Evolutionary conservation across 23 red algal genomes (phyloP).

Genomic region (Agarophyton chilense): DNA sequence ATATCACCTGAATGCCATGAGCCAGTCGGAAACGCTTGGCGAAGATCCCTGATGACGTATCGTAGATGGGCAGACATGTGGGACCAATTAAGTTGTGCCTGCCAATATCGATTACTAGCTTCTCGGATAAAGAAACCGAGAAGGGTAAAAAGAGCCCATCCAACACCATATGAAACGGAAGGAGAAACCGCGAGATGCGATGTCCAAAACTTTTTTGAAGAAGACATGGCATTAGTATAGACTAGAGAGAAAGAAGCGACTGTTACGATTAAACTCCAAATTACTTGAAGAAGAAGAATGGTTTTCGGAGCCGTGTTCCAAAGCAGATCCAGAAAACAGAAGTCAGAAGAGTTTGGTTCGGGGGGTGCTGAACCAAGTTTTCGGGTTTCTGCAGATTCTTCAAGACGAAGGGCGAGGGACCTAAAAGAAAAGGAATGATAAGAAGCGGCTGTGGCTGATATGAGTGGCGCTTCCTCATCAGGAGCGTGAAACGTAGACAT

Average conservation of each 20-base stretch:
- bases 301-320: background rate
- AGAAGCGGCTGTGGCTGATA: too few species aligned
- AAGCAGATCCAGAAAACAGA: background rate
- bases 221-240: too few species aligned
- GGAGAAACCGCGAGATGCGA: background rate
- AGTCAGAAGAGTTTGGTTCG: too few species aligned
- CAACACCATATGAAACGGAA: background rate
- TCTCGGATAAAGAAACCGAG: slow-evolving; percentile 36
- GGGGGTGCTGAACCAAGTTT: too few species aligned
- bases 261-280: slow-evolving; percentile 11
- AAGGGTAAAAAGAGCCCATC: slow-evolving; percentile 28
- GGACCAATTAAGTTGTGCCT: background rate
- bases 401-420: too few species aligned
- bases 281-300: slow-evolving; percentile 1
- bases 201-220: slow-evolving; percentile 19
- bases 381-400: too few species aligned
- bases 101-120: background rate
- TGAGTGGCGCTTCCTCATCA: too few species aligned
- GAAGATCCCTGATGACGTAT: slow-evolving; percentile 1
- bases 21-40: background rate
- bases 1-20: slow-evolving; percentile 44
- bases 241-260: too few species aligned
- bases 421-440: too few species aligned
- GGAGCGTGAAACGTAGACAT: too few species aligned
- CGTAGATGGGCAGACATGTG: too few species aligned